These are phyloP conservation scores for Corniculantispora saksenae DNA, from an alignment of 2,329 filamentous ascomycete species.

Conservation along the genomic window DNA sequence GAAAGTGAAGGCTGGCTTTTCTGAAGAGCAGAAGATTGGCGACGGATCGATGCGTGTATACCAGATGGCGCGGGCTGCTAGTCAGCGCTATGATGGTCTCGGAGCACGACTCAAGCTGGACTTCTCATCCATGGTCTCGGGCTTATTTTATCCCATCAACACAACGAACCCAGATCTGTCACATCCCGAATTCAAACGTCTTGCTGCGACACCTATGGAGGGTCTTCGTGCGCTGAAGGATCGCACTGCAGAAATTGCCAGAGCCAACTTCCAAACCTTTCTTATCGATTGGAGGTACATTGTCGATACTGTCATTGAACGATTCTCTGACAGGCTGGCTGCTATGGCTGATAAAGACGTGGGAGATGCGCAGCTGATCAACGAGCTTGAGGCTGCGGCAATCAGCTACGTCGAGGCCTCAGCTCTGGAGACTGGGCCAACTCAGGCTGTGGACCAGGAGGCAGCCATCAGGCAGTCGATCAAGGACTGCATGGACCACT, in stretches of 20 bases:
- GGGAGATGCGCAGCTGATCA: conserved; percentile 32
- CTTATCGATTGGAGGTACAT: conserved; percentile 64
- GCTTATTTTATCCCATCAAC: conserved; percentile 52
- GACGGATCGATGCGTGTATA: conserved; percentile 33
- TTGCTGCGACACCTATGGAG: conserved; percentile 29
- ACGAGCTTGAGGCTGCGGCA: conserved; percentile 37
- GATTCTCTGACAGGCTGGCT: conserved; percentile 59
- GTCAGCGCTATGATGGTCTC: conserved; percentile 48
- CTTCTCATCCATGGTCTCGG: conserved; percentile 53
- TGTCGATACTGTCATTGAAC: conserved; percentile 63
- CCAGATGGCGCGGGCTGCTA: conserved; percentile 42
- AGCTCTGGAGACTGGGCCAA: not conserved
- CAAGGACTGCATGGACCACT: conserved; percentile 2
- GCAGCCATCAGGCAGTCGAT: not conserved
- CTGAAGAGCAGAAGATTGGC: conserved; percentile 23
- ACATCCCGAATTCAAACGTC: conserved; percentile 35
- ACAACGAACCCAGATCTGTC: conserved; percentile 42
- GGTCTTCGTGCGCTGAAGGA: conserved; percentile 38
- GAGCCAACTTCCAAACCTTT: conserved; percentile 28
- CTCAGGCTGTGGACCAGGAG: not conserved
- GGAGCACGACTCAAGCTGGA: conserved; percentile 45
- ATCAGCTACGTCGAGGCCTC: not conserved
- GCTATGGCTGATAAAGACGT: conserved; percentile 35
- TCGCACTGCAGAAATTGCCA: conserved; percentile 43
- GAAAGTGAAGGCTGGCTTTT: conserved; percentile 30